Percentiles rank a stretch among this genome's conserved stretches.
Evolutionary conservation across 805 yeast genomes (phyloP).

Genomic region (Candida anglica): DNA sequence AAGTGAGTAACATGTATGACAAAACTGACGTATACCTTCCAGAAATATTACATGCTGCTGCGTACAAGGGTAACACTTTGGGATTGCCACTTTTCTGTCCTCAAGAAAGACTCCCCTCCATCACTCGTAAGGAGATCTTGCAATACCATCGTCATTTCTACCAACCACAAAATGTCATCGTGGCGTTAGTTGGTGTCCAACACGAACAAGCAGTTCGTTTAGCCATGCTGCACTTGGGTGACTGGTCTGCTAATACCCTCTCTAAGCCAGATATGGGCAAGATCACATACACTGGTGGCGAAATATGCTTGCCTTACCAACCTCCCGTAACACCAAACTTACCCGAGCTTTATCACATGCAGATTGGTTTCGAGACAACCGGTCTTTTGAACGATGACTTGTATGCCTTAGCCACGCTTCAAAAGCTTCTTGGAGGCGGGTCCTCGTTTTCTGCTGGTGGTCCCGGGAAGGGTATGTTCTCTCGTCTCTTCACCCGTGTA

Average conservation of each 20-base stretch:
- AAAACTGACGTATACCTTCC: slow-evolving; percentile 86
- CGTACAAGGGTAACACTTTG: slow-evolving; percentile 65
- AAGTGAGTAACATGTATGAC: slow-evolving; percentile 73
- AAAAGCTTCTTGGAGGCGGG: slow-evolving; percentile 92
- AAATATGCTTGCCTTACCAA: slow-evolving; percentile 33
- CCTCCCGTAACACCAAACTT: slow-evolving; percentile 42
- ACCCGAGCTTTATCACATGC: slow-evolving; percentile 81
- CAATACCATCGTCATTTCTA: slow-evolving; percentile 64
- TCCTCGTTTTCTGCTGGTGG: slow-evolving; percentile 98
- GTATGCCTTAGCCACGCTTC: slow-evolving; percentile 86
- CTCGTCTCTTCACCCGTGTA: slow-evolving; percentile 86
- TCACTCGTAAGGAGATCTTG: slow-evolving; percentile 50
- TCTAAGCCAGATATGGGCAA: slow-evolving; percentile 41
- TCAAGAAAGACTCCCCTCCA: slow-evolving; percentile 53
- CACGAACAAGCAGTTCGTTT: slow-evolving; percentile 64
- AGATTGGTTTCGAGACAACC: slow-evolving; percentile 83
- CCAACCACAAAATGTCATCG: slow-evolving; percentile 76
- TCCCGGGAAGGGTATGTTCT: slow-evolving; percentile 98
- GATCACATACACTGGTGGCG: slow-evolving; percentile 57
- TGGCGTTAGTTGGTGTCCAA: slow-evolving; percentile 83
- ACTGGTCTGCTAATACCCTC: slow-evolving; percentile 33
- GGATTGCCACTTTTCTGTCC: slow-evolving; percentile 89
- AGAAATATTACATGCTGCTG: slow-evolving; percentile 83
- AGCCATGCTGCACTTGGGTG: slow-evolving; percentile 61
- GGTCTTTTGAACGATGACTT: slow-evolving; percentile 82